Base-by-base conservation (phyloP, 148 eudicot species). In the Camellia sinensis region DNA sequence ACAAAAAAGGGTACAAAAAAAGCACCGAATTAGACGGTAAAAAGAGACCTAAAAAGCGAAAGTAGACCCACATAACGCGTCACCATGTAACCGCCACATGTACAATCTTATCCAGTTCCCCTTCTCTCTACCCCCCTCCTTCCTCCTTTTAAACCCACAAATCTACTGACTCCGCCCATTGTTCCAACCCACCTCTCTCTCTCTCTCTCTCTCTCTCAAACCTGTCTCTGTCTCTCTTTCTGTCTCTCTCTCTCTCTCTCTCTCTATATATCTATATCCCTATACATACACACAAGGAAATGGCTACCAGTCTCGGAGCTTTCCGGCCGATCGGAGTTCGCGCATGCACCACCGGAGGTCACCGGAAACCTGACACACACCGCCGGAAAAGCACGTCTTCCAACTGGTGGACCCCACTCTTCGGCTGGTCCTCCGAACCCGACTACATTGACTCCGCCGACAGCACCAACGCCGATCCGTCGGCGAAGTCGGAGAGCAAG, bases 351-450 rank as follows among this genome's bases (percentile, higher is more conserved):
- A 13, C 68, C 70, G 50, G 73, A 75, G 85, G 82, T 13, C 70
- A 71, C 81, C 84, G 74, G 48, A 76, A 67, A 15, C 37, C 80
- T 2, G 80, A 48, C 2, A 3, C 73, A 9, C 67, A 22, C 2
- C 21, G 37, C 12, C 72, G 41, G 76, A 82, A 53, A 74, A n/a
- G 15, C 44, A 29, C 80, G 8, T n/a, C 83, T 17, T 71, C 81
- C 44, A 70, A 65, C 45, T 80, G 83, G 83, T 84, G 86, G 86
- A 37, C 81, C 53, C 83, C 86, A 1, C 74, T 80, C 44, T 84
- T 84, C 76, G 79, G 83, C n/a, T 64, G 64, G 63, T 80, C 86
- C 13, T 57, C 80, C 22, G 79, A 84, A 46, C 83, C 86, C 17
- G 81, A 77, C 78, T 84, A 80, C 71, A 22, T 84, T 2, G 67